phyloP scores from a whole-genome alignment of 805 yeast genomes.

The Kuraishia piskuri region DNA sequence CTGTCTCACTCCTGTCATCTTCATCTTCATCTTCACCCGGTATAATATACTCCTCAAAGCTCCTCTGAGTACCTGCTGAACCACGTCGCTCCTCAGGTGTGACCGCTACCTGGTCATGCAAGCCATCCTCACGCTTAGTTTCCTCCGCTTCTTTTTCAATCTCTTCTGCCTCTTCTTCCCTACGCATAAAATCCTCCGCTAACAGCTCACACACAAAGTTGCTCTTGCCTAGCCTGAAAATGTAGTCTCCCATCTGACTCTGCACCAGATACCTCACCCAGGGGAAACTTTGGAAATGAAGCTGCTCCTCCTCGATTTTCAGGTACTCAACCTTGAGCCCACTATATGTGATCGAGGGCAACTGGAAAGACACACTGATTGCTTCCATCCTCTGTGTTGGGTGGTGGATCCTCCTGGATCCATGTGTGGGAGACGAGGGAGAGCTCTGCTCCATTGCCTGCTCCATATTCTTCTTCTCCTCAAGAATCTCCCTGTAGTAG shows the following conservation, averaged over 20 bases:
- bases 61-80: background rate
- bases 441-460: slow-evolving; percentile 9
- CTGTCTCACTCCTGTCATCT: slow-evolving; percentile 8
- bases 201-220: slow-evolving; percentile 6
- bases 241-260: slow-evolving; percentile 28
- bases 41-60: slow-evolving; percentile 21
- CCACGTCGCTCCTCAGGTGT: background rate
- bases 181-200: slow-evolving; percentile 1
- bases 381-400: background rate
- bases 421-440: background rate
- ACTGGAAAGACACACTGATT: slow-evolving; percentile 48
- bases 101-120: slow-evolving; percentile 1
- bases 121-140: no score
- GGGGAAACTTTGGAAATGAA: slow-evolving; percentile 54
- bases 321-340: slow-evolving; percentile 61
- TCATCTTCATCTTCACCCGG: background rate
- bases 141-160: slow-evolving; percentile 6
- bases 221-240: slow-evolving; percentile 9
- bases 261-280: slow-evolving; percentile 61
- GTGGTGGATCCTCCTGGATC: background rate
- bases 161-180: background rate
- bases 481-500: slow-evolving; percentile 19
- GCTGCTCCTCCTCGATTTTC: slow-evolving; percentile 53
- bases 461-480: slow-evolving; percentile 24
- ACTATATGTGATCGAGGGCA: slow-evolving; percentile 56